Percentiles rank a stretch among this genome's conserved stretches.
These are phyloP conservation scores for Acarospora socialis DNA, from an alignment of 2,329 filamentous ascomycete species.

Conservation along the genomic window DNA sequence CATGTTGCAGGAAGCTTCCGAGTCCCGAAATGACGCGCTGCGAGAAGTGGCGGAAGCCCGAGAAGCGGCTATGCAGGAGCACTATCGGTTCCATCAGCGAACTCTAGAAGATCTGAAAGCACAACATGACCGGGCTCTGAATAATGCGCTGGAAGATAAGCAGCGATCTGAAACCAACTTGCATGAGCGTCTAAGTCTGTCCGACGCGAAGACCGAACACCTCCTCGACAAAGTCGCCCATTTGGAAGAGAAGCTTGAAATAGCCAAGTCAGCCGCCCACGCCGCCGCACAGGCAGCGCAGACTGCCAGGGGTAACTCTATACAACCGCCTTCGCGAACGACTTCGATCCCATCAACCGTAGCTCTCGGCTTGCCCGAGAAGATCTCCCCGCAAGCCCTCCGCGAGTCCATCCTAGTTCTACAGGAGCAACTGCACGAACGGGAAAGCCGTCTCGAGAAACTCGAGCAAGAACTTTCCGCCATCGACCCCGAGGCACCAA, in stretches of 20 bases:
- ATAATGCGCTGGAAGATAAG: conserved; percentile 64
- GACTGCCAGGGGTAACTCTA: conserved; percentile 34
- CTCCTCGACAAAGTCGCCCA: conserved; percentile 73
- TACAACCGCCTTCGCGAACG: conserved; percentile 21
- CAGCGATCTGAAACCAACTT: conserved; percentile 67
- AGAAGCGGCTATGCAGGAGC: conserved; percentile 38
- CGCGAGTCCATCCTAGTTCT: conserved; percentile 92
- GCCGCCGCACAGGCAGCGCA: conserved; percentile 68
- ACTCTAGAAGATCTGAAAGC: conserved; percentile 51
- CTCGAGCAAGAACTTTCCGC: conserved; percentile 58
- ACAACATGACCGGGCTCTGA: conserved; percentile 56
- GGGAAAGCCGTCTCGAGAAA: conserved; percentile 77
- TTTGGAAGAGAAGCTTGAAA: conserved; percentile 79
- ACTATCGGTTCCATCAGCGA: conserved; percentile 46
- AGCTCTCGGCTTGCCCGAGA: conserved; percentile 49
- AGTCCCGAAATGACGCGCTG: conserved; percentile 48
- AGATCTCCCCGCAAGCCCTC: conserved; percentile 84
- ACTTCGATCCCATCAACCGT: conserved; percentile 29
- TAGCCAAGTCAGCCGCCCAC: conserved; percentile 73
- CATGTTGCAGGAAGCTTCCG: conserved; percentile 66
- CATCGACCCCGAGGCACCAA: conserved; percentile 61
- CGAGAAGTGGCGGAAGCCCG: conserved; percentile 39
- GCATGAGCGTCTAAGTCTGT: conserved; percentile 65
- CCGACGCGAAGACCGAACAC: conserved; percentile 71
- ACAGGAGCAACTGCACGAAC: conserved; percentile 91